These are phyloP conservation scores for Butyriboletus loyo DNA, from an alignment of 768 basidiomycete genomes.

Conservation along the genomic window DNA sequence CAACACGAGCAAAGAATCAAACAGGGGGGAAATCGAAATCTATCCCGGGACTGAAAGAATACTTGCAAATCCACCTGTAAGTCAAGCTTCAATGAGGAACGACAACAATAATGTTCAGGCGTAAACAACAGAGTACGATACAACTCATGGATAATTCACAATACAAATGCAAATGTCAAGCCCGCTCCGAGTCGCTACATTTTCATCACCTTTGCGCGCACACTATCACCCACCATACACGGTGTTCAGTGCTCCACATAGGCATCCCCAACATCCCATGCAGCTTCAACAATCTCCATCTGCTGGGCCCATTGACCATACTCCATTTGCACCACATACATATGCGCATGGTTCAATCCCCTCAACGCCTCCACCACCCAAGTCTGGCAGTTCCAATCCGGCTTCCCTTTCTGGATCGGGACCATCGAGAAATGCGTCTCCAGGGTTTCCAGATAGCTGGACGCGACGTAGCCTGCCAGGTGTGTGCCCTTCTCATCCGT, in stretches of 20 bases:
- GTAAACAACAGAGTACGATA: not conserved
- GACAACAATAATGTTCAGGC: too few relatives aligned
- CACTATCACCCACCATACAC: too few relatives aligned
- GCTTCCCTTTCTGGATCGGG: constrained; percentile 5
- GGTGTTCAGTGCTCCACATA: not conserved
- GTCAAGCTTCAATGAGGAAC: too few relatives aligned
- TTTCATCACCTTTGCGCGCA: not conserved
- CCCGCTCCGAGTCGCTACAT: not conserved
- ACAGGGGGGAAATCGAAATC: too few relatives aligned
- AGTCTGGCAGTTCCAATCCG: constrained; percentile 15
- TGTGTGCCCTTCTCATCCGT: constrained; percentile 10
- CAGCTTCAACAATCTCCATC: constrained; percentile 15
- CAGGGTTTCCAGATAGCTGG: not conserved
- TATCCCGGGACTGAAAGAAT: too few relatives aligned
- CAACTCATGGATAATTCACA: not conserved
- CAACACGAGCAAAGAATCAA: too few relatives aligned
- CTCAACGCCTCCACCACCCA: constrained; percentile 19
- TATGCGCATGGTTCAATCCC: constrained; percentile 9
- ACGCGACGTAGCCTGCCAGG: constrained; percentile 10
- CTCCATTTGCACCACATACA: constrained; percentile 19
- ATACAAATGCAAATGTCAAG: too few relatives aligned
- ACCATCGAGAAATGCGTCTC: constrained; percentile 13
- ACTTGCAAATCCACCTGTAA: too few relatives aligned
- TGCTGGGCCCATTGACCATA: constrained; percentile 8
- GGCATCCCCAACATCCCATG: constrained; percentile 6